Evolutionary conservation across 148 eudicot species (phyloP).

Genomic region (Rhododendron kiyosumense): DNA sequence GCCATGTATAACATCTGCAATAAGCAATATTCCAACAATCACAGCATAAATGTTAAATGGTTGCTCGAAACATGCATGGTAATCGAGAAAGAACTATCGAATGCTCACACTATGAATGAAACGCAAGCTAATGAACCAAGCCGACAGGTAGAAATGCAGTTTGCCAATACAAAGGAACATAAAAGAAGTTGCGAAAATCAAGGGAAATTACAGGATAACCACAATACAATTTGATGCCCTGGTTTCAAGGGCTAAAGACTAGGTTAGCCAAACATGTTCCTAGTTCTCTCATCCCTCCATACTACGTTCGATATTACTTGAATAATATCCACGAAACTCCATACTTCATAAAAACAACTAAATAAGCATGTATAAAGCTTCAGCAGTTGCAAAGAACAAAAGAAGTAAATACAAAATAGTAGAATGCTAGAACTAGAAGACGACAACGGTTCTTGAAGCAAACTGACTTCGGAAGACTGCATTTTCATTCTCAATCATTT

Average conservation of each 20-base stretch:
- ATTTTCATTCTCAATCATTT: background rate
- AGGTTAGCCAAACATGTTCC: background rate
- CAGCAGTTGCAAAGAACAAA: background rate
- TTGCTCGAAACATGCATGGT: background rate
- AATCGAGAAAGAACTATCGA: background rate
- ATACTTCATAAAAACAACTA: background rate
- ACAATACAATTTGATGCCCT: background rate
- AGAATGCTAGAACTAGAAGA: background rate
- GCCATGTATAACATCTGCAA: background rate
- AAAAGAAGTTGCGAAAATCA: background rate
- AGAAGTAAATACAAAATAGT: background rate
- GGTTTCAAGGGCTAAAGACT: background rate
- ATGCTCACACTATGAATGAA: background rate
- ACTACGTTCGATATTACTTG: background rate
- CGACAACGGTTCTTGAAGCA: background rate
- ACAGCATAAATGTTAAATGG: background rate
- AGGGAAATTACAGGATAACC: background rate
- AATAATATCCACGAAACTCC: background rate
- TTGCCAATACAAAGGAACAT: background rate
- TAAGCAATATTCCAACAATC: background rate
- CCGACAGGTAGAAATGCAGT: background rate
- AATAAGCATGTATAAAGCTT: constrained; percentile 2
- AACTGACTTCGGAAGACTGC: background rate
- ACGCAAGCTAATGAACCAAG: background rate
- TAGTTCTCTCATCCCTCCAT: background rate